These are phyloP conservation scores for Corymbia maculata DNA, from an alignment of 345 rosid species.

Conservation along the genomic window DNA sequence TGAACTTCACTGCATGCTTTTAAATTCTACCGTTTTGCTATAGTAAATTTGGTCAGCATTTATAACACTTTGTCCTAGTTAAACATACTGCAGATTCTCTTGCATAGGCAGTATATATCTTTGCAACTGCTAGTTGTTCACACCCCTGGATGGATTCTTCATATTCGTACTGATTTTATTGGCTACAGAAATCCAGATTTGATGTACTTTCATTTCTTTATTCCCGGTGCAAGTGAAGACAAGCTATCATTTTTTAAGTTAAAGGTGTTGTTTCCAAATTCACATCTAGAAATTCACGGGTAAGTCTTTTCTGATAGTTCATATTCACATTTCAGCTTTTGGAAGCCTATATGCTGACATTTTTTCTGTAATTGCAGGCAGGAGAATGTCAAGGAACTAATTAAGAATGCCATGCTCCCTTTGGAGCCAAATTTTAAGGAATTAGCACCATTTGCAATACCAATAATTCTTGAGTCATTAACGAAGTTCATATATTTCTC, in stretches of 20 bases:
- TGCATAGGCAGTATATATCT: not conserved
- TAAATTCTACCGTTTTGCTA: not conserved
- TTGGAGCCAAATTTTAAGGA: constrained; percentile 3
- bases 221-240: constrained; percentile 26
- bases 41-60: not conserved
- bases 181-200: constrained; percentile 7
- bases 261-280: constrained; percentile 35
- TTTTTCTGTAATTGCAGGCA: constrained; percentile 6
- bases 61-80: not conserved
- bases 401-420: constrained; percentile 1
- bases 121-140: not conserved
- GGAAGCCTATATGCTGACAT: not conserved
- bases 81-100: not conserved
- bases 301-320: not conserved
- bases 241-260: constrained; percentile 24
- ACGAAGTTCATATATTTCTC: constrained; percentile 22
- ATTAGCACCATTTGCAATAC: constrained; percentile 24
- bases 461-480: constrained; percentile 8
- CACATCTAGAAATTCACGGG: constrained; percentile 32
- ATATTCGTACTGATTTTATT: not conserved
- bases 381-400: constrained; percentile 16
- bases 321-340: not conserved
- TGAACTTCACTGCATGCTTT: not conserved
- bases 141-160: not conserved
- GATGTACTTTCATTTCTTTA: constrained; percentile 29